Evolutionary conservation across 2,329 filamentous ascomycete genomes (phyloP).

Genomic region (Albifimbria verrucaria): DNA sequence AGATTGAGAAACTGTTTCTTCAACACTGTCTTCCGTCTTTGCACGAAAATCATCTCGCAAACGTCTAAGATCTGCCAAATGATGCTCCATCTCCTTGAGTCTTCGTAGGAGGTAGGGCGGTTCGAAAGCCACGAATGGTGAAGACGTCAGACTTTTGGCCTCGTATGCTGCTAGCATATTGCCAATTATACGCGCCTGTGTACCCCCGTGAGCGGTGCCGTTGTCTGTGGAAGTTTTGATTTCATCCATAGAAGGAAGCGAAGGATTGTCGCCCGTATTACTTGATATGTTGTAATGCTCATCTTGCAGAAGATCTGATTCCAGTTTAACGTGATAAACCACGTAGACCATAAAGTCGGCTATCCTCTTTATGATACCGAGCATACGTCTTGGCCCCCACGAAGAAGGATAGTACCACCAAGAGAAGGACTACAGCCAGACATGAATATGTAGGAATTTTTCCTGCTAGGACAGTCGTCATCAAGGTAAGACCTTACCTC

Average conservation of each 20-base stretch:
- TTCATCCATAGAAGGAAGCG: slow-evolving; percentile 37
- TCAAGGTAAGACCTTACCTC: slow-evolving; percentile 95
- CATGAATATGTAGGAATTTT: slow-evolving; percentile 94
- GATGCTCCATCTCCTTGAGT: slow-evolving; percentile 84
- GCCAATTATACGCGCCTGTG: slow-evolving; percentile 88
- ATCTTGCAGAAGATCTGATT: slow-evolving; percentile 90
- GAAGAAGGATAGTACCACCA: slow-evolving; percentile 89
- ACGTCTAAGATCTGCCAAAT: slow-evolving; percentile 75
- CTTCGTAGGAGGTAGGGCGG: slow-evolving; percentile 92
- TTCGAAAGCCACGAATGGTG: slow-evolving; percentile 92
- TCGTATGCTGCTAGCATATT: slow-evolving; percentile 92
- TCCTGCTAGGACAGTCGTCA: slow-evolving; percentile 66
- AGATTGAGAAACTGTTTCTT: slow-evolving; percentile 62
- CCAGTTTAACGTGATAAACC: slow-evolving; percentile 93
- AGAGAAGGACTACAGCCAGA: slow-evolving; percentile 87
- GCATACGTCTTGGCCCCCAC: slow-evolving; percentile 69
- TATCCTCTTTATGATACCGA: slow-evolving; percentile 83
- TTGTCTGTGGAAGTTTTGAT: slow-evolving; percentile 43
- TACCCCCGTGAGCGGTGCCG: slow-evolving; percentile 71
- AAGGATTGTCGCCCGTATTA: slow-evolving; percentile 44
- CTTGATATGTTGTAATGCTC: slow-evolving; percentile 82
- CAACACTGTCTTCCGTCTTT: slow-evolving; percentile 55
- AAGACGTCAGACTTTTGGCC: slow-evolving; percentile 89
- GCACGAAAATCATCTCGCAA: slow-evolving; percentile 73
- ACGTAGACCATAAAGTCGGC: slow-evolving; percentile 99